Percentiles rank a stretch among this genome's conserved stretches.
Conservation (phyloP, 495 filamentous ascomycete species). For the Tuber calosporum region DNA sequence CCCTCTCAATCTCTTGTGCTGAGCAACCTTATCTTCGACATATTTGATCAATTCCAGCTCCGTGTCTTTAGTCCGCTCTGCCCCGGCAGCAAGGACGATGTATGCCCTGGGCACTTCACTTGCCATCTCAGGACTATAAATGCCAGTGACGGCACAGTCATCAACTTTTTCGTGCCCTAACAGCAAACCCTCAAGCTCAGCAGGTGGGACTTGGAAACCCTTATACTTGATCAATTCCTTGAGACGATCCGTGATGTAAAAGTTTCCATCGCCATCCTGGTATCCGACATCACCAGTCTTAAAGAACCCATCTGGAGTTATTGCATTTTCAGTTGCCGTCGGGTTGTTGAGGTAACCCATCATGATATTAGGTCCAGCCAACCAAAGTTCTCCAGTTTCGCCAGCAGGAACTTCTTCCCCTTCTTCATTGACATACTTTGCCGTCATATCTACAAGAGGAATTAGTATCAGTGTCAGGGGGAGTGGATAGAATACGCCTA, state of each 20-base stretch:
- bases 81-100: constrained; percentile 58
- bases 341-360: constrained; percentile 67
- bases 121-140: constrained; percentile 61
- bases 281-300: constrained; percentile 68
- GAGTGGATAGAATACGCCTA: neutral
- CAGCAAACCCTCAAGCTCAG: constrained; percentile 77
- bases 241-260: constrained; percentile 73
- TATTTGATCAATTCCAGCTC: constrained; percentile 58
- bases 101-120: constrained; percentile 82
- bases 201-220: constrained; percentile 81
- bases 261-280: constrained; percentile 54
- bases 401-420: constrained; percentile 56
- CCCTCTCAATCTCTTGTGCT: constrained; percentile 72
- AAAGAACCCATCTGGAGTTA: constrained; percentile 70
- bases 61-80: constrained; percentile 47
- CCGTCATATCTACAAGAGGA: constrained; percentile 55
- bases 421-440: constrained; percentile 66
- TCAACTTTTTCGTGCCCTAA: constrained; percentile 63
- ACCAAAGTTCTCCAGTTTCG: constrained; percentile 65
- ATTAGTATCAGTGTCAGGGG: neutral
- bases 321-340: constrained; percentile 55
- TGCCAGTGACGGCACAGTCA: constrained; percentile 77
- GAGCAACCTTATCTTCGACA: constrained; percentile 55
- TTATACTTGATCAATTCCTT: constrained; percentile 92
- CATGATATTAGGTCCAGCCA: constrained; percentile 73